These are phyloP conservation scores for Orbilia oligospora DNA, from an alignment of 2,329 filamentous ascomycete species.

Conservation along the genomic window DNA sequence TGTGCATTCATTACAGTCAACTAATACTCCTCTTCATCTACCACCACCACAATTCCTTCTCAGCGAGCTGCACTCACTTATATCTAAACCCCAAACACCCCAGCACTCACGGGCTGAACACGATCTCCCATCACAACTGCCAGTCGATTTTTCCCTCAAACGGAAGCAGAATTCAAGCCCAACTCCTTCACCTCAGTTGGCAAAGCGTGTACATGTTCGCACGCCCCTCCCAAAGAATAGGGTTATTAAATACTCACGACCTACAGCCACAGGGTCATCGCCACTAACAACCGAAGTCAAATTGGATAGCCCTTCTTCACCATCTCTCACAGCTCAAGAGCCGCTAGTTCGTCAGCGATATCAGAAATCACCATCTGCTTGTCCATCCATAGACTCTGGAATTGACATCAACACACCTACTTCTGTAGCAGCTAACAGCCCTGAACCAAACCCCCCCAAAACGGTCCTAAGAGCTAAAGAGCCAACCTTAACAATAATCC, in stretches of 20 bases:
- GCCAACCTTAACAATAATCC: not conserved
- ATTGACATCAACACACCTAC: conserved; percentile 23
- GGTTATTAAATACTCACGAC: not conserved
- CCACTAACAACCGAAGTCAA: conserved; percentile 2
- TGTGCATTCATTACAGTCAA: not conserved
- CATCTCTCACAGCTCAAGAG: not conserved
- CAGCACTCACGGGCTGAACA: not conserved
- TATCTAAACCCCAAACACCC: not conserved
- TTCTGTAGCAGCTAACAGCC: not conserved
- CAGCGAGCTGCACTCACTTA: not conserved
- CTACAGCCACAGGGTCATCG: not conserved
- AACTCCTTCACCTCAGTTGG: not conserved
- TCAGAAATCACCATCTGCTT: conserved; percentile 15
- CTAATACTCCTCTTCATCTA: not conserved
- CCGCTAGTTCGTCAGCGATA: not conserved
- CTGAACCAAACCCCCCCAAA: not conserved
- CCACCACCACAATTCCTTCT: conserved; percentile 8
- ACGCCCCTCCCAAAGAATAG: not conserved
- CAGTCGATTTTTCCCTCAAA: not conserved
- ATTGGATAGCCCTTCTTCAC: not conserved
- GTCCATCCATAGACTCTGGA: conserved; percentile 37
- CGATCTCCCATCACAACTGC: not conserved
- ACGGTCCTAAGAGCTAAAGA: not conserved
- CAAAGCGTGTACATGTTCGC: not conserved
- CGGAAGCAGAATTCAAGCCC: not conserved